These are phyloP conservation scores for Deakozyma indianensis DNA, from an alignment of 805 yeast genomes.

Conservation along the genomic window DNA sequence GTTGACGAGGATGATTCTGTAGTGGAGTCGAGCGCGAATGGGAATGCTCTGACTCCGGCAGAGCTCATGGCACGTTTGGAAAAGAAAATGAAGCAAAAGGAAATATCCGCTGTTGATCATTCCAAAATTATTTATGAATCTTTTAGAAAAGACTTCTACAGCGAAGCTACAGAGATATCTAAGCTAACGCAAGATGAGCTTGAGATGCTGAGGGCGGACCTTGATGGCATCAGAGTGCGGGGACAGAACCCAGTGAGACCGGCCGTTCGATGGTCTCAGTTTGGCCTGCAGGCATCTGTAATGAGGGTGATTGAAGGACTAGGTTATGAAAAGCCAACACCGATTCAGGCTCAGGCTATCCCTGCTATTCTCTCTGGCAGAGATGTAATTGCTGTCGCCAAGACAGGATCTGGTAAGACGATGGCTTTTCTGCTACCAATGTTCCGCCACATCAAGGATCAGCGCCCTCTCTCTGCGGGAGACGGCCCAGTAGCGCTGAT, in stretches of 20 bases:
- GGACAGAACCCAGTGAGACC: constrained; percentile 53
- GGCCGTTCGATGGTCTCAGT: constrained; percentile 60
- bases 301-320: constrained; percentile 38
- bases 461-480: constrained; percentile 29
- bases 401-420: constrained; percentile 95
- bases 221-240: constrained; percentile 54
- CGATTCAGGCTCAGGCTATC: constrained; percentile 82
- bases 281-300: constrained; percentile 56
- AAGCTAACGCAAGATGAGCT: constrained; percentile 41
- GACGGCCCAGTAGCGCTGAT: constrained; percentile 73
- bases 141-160: constrained; percentile 49
- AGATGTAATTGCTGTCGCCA: constrained; percentile 87
- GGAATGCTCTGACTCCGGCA: constrained; percentile 17
- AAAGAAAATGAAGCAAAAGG: constrained; percentile 32
- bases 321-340: constrained; percentile 52
- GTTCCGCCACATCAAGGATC: constrained; percentile 71
- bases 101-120: constrained; percentile 34
- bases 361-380: constrained; percentile 84
- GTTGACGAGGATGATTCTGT: not conserved
- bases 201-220: constrained; percentile 31
- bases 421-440: constrained; percentile 75
- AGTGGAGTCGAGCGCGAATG: constrained; percentile 3
- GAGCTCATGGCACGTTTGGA: constrained; percentile 16
- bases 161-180: constrained; percentile 40
- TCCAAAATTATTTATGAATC: constrained; percentile 32